Percentiles rank a stretch among this genome's conserved stretches.
Conservation (phyloP, 768 basidiomycete species). For the Serendipita indica region DNA sequence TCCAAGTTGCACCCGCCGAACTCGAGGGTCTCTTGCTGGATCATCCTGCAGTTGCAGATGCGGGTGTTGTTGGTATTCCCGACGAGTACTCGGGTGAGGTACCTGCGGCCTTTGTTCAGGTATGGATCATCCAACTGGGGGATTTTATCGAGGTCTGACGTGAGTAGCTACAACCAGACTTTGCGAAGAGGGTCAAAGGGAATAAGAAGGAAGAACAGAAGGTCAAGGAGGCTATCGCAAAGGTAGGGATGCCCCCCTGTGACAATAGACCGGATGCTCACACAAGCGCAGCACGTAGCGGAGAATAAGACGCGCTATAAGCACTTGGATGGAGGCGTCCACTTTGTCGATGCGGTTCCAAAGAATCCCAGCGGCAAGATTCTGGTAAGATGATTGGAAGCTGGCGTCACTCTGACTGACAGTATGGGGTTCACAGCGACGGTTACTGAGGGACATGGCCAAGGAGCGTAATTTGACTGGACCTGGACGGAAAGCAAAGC, state of each 20-base stretch:
- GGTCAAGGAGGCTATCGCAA: slow-evolving; percentile 35
- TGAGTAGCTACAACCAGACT: slow-evolving; percentile 17
- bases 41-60: slow-evolving; percentile 21
- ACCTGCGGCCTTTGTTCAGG: slow-evolving; percentile 13
- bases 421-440: slow-evolving; percentile 31
- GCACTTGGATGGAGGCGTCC: slow-evolving; percentile 42
- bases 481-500: slow-evolving; percentile 17
- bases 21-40: slow-evolving; percentile 22
- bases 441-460: slow-evolving; percentile 38
- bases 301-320: slow-evolving; percentile 45
- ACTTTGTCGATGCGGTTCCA: slow-evolving; percentile 39
- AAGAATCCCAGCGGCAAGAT: slow-evolving; percentile 43
- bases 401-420: neutral
- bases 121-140: neutral
- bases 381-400: slow-evolving; percentile 1
- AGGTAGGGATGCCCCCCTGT: slow-evolving; percentile 31
- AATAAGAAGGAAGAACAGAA: slow-evolving; percentile 24
- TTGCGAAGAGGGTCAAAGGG: slow-evolving; percentile 25
- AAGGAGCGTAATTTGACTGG: slow-evolving; percentile 19
- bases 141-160: slow-evolving; percentile 27
- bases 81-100: slow-evolving; percentile 56
- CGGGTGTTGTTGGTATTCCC: slow-evolving; percentile 23
- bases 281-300: slow-evolving; percentile 27
- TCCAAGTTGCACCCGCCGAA: slow-evolving; percentile 36
- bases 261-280: neutral